phyloP scores from a whole-genome alignment of 129 eudicot species.

The Flaveria brownii region DNA sequence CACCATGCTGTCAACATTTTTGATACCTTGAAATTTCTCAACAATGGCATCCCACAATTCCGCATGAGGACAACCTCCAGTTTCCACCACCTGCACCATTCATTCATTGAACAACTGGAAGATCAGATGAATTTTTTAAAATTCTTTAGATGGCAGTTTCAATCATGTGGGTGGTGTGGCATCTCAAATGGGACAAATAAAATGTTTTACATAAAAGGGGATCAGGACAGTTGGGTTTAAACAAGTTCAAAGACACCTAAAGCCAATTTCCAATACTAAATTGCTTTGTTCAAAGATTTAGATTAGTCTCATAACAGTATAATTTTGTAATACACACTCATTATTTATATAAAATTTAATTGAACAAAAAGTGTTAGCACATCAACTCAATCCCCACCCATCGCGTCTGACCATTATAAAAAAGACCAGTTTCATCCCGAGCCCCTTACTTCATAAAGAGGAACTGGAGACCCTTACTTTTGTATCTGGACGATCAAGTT shows the following conservation, averaged over 20 bases:
- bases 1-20: constrained; percentile 56
- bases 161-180: neutral
- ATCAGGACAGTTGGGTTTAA: neutral
- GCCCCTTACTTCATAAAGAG: neutral
- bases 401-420: neutral
- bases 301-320: neutral
- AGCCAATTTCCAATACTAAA: constrained; percentile 9
- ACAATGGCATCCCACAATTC: constrained; percentile 42
- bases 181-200: neutral
- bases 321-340: neutral
- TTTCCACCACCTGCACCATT: constrained; percentile 47
- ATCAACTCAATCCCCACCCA: neutral
- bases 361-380: neutral
- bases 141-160: neutral
- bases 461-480: constrained; percentile 39
- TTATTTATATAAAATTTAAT: neutral
- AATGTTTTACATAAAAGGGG: neutral
- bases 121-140: neutral
- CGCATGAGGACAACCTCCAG: constrained; percentile 65
- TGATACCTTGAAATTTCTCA: constrained; percentile 47
- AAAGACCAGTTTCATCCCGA: neutral
- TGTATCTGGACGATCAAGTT: constrained; percentile 29
- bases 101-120: neutral
- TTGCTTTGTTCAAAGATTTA: neutral
- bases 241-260: neutral